Evolutionary conservation across 2,329 filamentous ascomycete species (phyloP), one percentile per base, ranked within the genome.

Genomic region (Scedosporium dehoogii): DNA sequence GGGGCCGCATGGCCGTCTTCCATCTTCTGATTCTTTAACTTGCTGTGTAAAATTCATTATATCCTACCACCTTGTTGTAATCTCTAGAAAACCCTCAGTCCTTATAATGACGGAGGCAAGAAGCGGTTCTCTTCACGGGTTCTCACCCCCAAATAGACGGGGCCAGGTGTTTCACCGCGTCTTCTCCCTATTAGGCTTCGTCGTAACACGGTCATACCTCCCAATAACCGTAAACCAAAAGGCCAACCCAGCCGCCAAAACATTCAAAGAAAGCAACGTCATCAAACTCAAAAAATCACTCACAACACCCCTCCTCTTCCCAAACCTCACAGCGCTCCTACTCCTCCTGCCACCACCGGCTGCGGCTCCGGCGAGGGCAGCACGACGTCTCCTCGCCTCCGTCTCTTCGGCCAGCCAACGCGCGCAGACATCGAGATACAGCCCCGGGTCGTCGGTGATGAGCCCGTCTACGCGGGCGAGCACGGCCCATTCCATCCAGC

Each of bases 401-500:
- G 27, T 27, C 42, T 27, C 60, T 41, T 57, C 58, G 62, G 29
- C 46, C 9, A 33, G 33, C 60, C 66, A 71, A 53, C 73, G 68
- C 57, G 78, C 69, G 65, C 83, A 85, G 1, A 91, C 80, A 55
- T 87, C 81, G 25, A 86, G 70, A 69, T 86, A 93, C 66, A 82
- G 73, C 70, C 82, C 82, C 1, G 90, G 90, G 67, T 96, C 86
- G 70, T 97, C 92, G 0, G 92, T 96, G 61, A 96, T 86, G 4
- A 96, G 88, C 0, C 90, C 92, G 68, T 96, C 90, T 14, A 64
- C 56, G 58, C 74, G 73, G 64, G 70, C 69, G 3, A 68, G 67
- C 41, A 96, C 84, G 66, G 85, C 82, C 91, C 91, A 96, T 68
- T 85, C 82, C 92, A 97, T 97, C 74, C 85, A 83, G 59, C 80